A percentile compares a stretch with the other conserved stretches of the same genome.
Conservation (phyloP, 2,329 filamentous ascomycete species). For the Gnomoniopsis sp. region DNA sequence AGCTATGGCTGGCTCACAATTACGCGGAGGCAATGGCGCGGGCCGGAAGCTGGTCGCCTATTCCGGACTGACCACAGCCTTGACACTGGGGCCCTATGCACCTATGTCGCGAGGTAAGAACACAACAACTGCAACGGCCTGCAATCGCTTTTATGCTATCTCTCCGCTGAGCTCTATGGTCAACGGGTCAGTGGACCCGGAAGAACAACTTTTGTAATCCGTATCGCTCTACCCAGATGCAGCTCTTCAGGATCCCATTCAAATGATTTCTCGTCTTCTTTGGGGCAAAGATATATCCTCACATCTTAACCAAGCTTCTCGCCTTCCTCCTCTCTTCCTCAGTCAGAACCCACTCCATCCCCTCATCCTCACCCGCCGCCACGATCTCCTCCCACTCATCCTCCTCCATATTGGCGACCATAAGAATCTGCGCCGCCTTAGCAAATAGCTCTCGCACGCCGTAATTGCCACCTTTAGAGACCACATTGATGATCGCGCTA, state of each 20-base stretch:
- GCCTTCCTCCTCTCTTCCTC: constrained; percentile 72
- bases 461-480: constrained; percentile 71
- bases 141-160: not conserved
- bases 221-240: not conserved
- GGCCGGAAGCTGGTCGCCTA: too few relatives aligned
- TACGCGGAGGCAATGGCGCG: too few relatives aligned
- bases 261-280: not conserved
- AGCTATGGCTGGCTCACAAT: too few relatives aligned
- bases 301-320: constrained; percentile 59
- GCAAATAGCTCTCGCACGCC: constrained; percentile 73
- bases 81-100: too few relatives aligned
- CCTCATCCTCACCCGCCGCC: constrained; percentile 52
- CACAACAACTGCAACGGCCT: not conserved
- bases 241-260: not conserved
- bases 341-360: constrained; percentile 68
- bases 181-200: not conserved
- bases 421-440: constrained; percentile 73
- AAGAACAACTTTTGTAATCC: not conserved
- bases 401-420: constrained; percentile 91
- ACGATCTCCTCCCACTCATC: constrained; percentile 86
- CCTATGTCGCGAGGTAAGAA: not conserved
- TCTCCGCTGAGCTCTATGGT: not conserved
- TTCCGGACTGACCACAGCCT: too few relatives aligned
- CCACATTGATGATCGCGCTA: constrained; percentile 65
- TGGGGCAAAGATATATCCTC: not conserved